Conservation (phyloP, 1,139 yeast genomes). For the Kodamaea arcana region DNA sequence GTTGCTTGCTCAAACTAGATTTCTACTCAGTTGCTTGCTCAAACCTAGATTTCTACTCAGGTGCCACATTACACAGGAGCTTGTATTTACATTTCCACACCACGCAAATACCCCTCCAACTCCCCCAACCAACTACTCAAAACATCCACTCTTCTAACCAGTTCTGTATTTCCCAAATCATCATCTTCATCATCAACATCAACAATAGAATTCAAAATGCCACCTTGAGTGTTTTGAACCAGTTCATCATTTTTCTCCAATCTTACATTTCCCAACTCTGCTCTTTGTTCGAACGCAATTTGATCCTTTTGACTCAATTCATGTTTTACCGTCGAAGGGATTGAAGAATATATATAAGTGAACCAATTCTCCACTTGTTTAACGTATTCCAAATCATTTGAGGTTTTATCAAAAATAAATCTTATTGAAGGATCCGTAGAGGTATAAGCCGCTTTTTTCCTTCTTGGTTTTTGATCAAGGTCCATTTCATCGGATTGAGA, state of each 20-base stretch:
- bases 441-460: neutral
- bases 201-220: constrained; percentile 7
- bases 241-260: constrained; percentile 7
- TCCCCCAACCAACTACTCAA: constrained; percentile 12
- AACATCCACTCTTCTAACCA: constrained; percentile 9
- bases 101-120: constrained; percentile 8
- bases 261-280: constrained; percentile 15
- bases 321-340: constrained; percentile 26
- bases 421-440: neutral
- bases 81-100: too few species aligned
- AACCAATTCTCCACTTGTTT: constrained; percentile 26
- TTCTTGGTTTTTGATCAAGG: constrained; percentile 9
- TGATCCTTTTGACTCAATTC: constrained; percentile 40
- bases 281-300: constrained; percentile 32
- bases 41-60: too few species aligned
- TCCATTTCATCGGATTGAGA: constrained; percentile 10
- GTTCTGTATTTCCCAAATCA: constrained; percentile 2
- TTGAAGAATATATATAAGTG: constrained; percentile 22
- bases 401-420: constrained; percentile 20
- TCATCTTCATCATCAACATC: constrained; percentile 9
- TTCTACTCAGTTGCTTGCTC: too few species aligned
- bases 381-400: constrained; percentile 15
- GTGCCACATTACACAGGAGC: too few species aligned
- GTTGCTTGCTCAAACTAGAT: too few species aligned
- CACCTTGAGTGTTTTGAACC: constrained; percentile 8